These are phyloP conservation scores for Aspergillus spinulosporus DNA, from an alignment of 2,329 filamentous ascomycete genomes.

Conservation along the genomic window DNA sequence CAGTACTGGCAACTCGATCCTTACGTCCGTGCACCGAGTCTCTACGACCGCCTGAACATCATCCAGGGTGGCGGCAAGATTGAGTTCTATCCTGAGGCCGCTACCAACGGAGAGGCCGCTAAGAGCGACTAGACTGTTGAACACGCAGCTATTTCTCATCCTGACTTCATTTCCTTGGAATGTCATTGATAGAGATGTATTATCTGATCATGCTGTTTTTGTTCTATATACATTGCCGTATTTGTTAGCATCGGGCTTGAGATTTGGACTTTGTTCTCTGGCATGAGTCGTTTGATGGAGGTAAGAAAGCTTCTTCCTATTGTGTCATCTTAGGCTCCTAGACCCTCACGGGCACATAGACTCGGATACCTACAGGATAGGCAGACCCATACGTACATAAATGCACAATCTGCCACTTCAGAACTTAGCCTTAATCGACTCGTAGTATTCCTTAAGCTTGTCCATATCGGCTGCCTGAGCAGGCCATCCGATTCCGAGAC, in stretches of 20 bases:
- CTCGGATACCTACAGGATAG: not conserved
- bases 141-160: not conserved
- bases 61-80: constrained; percentile 67
- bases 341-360: not conserved
- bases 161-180: not conserved
- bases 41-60: constrained; percentile 80
- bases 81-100: constrained; percentile 61
- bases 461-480: constrained; percentile 75
- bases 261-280: not conserved
- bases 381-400: not conserved
- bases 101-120: not conserved
- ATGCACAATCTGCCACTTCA: constrained; percentile 43
- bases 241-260: constrained; percentile 2
- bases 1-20: constrained; percentile 92
- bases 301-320: not conserved
- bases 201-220: not conserved
- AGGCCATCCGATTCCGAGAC: constrained; percentile 79
- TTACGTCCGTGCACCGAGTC: constrained; percentile 75
- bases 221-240: constrained; percentile 10
- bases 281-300: not conserved
- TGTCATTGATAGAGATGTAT: constrained; percentile 7
- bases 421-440: constrained; percentile 89
- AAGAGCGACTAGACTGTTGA: constrained; percentile 1
- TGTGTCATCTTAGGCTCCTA: not conserved
- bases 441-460: constrained; percentile 72